Evolutionary conservation across 1,284 basidiomycete species (phyloP), one percentile per base, ranked within the genome.

Genomic region (Ustilago lituana): DNA sequence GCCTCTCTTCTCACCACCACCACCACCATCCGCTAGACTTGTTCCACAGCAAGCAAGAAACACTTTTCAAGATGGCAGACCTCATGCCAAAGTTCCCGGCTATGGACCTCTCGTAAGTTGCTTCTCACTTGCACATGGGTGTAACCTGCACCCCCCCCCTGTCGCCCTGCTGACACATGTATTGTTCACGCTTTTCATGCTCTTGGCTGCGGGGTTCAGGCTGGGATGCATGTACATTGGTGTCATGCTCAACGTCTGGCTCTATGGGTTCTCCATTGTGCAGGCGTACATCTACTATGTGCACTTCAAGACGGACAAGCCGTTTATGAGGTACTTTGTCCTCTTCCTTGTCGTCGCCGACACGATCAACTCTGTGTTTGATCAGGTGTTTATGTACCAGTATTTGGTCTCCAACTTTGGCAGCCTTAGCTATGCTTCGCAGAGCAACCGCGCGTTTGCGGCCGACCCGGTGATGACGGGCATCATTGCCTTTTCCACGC

Each of bases 141-240:
- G n/a, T n/a, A n/a, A n/a, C n/a, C n/a, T n/a, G n/a, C n/a, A n/a
- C n/a, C n/a, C n/a, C n/a, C n/a, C n/a, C n/a, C n/a, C n/a, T n/a
- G n/a, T n/a, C n/a, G n/a, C n/a, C n/a, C n/a, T n/a, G n/a, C n/a
- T n/a, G n/a, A n/a, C n/a, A n/a, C n/a, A n/a, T n/a, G n/a, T n/a
- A n/a, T n/a, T n/a, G n/a, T n/a, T n/a, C n/a, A n/a, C n/a, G n/a
- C n/a, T n/a, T n/a, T n/a, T n/a, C n/a, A n/a, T n/a, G n/a, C n/a
- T n/a, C n/a, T n/a, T n/a, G n/a, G n/a, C 20, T 27, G 24, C 19
- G 27, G 12, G 23, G 29, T 22, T 36, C 55, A 73, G 60, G n/a
- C 55, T 79, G 47, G 77, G 77, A 19, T 72, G 66, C 60, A 70
- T 79, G 49, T 70, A 77, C 62, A 77, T 77, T 47, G 77, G 77